phyloP scores from a whole-genome alignment of 2,329 filamentous ascomycete genomes.

The Cladosporium cucumerinum region DNA sequence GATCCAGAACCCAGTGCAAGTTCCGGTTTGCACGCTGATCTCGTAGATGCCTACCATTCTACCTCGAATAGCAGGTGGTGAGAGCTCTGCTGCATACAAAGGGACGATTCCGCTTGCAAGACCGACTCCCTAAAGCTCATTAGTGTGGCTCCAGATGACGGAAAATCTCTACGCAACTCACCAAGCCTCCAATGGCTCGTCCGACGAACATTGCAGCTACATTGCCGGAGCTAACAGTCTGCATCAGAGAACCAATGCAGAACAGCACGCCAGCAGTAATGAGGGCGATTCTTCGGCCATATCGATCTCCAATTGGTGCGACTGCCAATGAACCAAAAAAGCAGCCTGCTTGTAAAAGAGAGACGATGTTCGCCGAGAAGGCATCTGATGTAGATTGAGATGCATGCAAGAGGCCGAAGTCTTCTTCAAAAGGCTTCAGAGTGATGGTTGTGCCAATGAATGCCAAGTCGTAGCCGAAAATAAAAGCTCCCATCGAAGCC shows the following conservation, averaged over 20 bases:
- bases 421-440: conserved; percentile 19
- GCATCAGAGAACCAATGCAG: conserved; percentile 21
- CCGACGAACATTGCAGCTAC: conserved; percentile 42
- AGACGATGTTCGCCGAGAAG: conserved; percentile 23
- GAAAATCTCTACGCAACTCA: conserved; percentile 21
- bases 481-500: conserved; percentile 22
- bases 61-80: conserved; percentile 32
- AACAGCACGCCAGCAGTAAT: conserved; percentile 19
- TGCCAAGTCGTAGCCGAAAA: conserved; percentile 23
- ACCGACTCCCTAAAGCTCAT: conserved; percentile 30
- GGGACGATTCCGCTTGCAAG: conserved; percentile 30
- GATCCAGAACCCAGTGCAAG: conserved; percentile 34
- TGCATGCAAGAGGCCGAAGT: conserved; percentile 19
- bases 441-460: conserved; percentile 25
- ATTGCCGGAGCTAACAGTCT: conserved; percentile 47
- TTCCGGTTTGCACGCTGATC: conserved; percentile 30
- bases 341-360: conserved; percentile 20
- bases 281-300: conserved; percentile 17
- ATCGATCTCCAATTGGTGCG: conserved; percentile 16
- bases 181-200: conserved; percentile 20
- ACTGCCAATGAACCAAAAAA: conserved; percentile 21
- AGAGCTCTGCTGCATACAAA: conserved; percentile 34
- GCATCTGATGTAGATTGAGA: conserved; percentile 12
- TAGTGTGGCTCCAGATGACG: conserved; percentile 19
- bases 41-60: conserved; percentile 33